Conservation (phyloP, 2,329 filamentous ascomycete genomes). For the Chaetomiaceae sp. region DNA sequence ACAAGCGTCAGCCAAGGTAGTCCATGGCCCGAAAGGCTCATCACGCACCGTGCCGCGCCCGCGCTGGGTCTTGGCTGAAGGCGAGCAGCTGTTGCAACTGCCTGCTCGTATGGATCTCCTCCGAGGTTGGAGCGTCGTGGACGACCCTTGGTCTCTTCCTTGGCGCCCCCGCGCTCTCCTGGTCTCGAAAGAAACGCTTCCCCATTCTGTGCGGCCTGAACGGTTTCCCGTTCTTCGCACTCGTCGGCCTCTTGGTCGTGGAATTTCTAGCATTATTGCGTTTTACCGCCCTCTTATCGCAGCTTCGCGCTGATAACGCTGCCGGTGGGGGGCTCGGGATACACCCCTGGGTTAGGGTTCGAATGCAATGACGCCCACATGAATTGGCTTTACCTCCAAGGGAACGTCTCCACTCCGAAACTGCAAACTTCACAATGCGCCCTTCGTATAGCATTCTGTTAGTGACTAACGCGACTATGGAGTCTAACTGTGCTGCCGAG, state of each 20-base stretch:
- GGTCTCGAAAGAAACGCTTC: constrained; percentile 38
- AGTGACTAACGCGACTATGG: too few relatives aligned
- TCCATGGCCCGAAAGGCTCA: background rate
- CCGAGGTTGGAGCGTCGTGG: constrained; percentile 51
- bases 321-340: too few relatives aligned
- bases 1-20: background rate
- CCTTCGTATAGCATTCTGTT: too few relatives aligned
- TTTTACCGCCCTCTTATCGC: constrained; percentile 18
- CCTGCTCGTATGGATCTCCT: constrained; percentile 55
- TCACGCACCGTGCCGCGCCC: constrained; percentile 58
- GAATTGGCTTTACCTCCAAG: too few relatives aligned
- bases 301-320: constrained; percentile 12
- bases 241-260: too few relatives aligned
- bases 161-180: constrained; percentile 36
- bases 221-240: background rate
- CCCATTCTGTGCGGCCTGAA: constrained; percentile 31
- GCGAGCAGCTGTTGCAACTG: constrained; percentile 63
- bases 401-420: too few relatives aligned
- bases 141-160: constrained; percentile 52
- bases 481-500: too few relatives aligned
- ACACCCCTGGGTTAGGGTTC: too few relatives aligned
- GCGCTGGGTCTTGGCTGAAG: constrained; percentile 64
- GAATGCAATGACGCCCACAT: too few relatives aligned
- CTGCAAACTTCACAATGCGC: too few relatives aligned
- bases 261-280: constrained; percentile 20